phyloP scores from a whole-genome alignment of 2,329 filamentous ascomycete species.

The Cladophialophora carrionii region DNA sequence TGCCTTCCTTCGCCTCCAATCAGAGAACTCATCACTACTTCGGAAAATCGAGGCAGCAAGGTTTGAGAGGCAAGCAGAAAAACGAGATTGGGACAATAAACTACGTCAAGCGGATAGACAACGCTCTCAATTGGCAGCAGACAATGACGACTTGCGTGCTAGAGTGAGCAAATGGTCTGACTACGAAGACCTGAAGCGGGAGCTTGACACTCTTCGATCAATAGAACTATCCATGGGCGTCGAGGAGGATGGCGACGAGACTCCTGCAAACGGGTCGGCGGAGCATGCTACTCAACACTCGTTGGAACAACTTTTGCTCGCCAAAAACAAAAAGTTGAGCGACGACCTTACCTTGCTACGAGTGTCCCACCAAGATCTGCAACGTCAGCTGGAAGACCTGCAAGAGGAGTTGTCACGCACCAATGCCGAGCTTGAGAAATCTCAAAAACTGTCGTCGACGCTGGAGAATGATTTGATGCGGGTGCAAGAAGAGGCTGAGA shows the following conservation, averaged over 20 bases:
- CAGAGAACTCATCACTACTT: constrained; percentile 89
- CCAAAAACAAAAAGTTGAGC: constrained; percentile 93
- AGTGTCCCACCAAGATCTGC: constrained; percentile 91
- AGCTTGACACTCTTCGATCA: constrained; percentile 87
- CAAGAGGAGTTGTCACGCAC: constrained; percentile 82
- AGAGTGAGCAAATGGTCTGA: constrained; percentile 90
- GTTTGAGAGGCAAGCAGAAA: constrained; percentile 80
- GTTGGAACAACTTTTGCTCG: constrained; percentile 85
- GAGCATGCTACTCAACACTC: constrained; percentile 72
- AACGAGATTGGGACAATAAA: constrained; percentile 73
- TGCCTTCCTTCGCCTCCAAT: constrained; percentile 80
- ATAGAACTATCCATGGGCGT: constrained; percentile 95
- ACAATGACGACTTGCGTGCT: constrained; percentile 75
- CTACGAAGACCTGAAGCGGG: constrained; percentile 94
- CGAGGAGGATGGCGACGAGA: constrained; percentile 61
- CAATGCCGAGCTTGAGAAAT: constrained; percentile 82
- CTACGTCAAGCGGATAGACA: constrained; percentile 80
- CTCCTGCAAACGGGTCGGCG: constrained; percentile 52
- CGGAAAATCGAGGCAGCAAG: constrained; percentile 82
- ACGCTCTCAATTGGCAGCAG: constrained; percentile 71
- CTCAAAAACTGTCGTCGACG: constrained; percentile 81
- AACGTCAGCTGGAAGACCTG: constrained; percentile 74
- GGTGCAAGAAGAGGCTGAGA: constrained; percentile 81
- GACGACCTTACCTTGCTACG: constrained; percentile 91
- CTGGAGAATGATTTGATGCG: constrained; percentile 89